phyloP scores from a whole-genome alignment of 179 eudicot genomes.

The Pouteria campechiana region DNA sequence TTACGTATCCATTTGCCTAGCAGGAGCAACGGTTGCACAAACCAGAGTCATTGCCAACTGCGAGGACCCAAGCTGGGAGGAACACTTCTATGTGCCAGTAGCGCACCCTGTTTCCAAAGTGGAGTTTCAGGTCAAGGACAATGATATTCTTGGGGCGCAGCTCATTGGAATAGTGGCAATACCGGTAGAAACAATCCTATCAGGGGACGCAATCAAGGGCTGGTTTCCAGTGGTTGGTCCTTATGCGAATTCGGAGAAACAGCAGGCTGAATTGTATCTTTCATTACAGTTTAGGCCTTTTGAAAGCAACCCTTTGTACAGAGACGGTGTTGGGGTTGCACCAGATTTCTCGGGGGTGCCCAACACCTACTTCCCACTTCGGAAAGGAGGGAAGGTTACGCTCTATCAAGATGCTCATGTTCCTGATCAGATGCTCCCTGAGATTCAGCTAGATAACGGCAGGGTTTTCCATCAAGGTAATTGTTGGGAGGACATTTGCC shows the following conservation, averaged over 20 bases:
- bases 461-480: slow-evolving; percentile 36
- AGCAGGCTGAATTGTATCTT: slow-evolving; percentile 30
- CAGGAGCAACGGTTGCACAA: slow-evolving; percentile 66
- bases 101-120: slow-evolving; percentile 49
- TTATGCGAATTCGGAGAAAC: slow-evolving; percentile 36
- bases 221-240: slow-evolving; percentile 52
- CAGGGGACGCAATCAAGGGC: slow-evolving; percentile 31
- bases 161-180: slow-evolving; percentile 50
- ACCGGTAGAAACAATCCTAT: slow-evolving; percentile 15
- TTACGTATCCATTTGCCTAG: slow-evolving; percentile 59
- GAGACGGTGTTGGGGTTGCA: slow-evolving; percentile 8
- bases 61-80: slow-evolving; percentile 56
- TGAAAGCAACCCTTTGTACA: slow-evolving; percentile 10
- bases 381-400: slow-evolving; percentile 57
- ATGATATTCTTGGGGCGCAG: slow-evolving; percentile 82
- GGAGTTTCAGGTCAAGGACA: slow-evolving; percentile 61
- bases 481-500: slow-evolving; percentile 94
- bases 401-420: slow-evolving; percentile 85
- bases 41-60: slow-evolving; percentile 61
- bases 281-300: slow-evolving; percentile 25
- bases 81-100: slow-evolving; percentile 54
- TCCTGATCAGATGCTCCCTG: slow-evolving; percentile 39
- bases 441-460: slow-evolving; percentile 39
- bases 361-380: slow-evolving; percentile 54
- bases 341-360: slow-evolving; percentile 12